Percentiles rank a stretch among this genome's conserved stretches.
phyloP scores from a whole-genome alignment of 306 rosid genomes.

The Medicago arabica region DNA sequence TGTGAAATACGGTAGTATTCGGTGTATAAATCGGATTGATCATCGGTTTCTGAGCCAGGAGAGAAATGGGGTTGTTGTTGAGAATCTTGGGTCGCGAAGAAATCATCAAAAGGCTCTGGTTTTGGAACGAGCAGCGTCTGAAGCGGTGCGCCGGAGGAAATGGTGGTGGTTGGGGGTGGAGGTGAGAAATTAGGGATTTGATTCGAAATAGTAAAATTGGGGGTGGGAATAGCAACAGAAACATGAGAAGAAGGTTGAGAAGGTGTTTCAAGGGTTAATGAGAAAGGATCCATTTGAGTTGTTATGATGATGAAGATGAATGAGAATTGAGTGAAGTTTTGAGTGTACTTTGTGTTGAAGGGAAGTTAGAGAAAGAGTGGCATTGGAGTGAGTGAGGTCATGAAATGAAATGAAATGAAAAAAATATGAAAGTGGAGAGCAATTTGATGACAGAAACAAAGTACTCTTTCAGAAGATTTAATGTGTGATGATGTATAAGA shows the following conservation, averaged over 20 bases:
- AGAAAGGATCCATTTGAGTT: conserved; percentile 5
- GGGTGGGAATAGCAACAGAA: not conserved
- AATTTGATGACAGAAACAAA: not conserved
- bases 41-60: conserved; percentile 36
- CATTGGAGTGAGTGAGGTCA: not conserved
- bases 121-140: conserved; percentile 67
- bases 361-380: not conserved
- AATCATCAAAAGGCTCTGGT: conserved; percentile 67
- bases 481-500: too few relatives aligned
- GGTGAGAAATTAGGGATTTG: conserved; percentile 13
- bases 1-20: conserved; percentile 76
- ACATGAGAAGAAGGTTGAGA: not conserved
- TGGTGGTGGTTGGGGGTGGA: not conserved
- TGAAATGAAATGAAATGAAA: not conserved
- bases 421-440: not conserved
- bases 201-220: not conserved
- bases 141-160: not conserved
- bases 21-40: conserved; percentile 50
- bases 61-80: conserved; percentile 2
- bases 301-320: not conserved
- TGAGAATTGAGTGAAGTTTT: not conserved
- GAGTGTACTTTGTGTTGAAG: too few relatives aligned
- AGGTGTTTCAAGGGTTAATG: conserved; percentile 18
- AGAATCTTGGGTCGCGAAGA: conserved; percentile 18
- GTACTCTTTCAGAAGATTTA: too few relatives aligned